Base-by-base conservation (phyloP, 2,329 filamentous ascomycete genomes). In the Tolypocladium album region DNA sequence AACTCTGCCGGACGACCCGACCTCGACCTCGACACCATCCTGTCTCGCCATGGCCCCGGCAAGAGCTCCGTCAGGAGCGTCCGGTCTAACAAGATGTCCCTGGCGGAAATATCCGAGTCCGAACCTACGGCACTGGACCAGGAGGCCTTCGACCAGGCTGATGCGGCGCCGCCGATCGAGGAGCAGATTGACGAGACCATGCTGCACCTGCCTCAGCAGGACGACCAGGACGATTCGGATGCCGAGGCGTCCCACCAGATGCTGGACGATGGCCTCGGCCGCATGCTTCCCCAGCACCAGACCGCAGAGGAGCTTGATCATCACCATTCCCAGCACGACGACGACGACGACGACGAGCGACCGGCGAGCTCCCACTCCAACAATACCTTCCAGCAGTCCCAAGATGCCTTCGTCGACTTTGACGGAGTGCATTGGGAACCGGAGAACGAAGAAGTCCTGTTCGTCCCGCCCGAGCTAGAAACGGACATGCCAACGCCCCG, bases 371-470 rank as follows among this genome's bases (percentile, higher is more conserved):
- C 82, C 12, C 81, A 76, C 13, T 87, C 84, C 4, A 76, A 74
- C 55, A 81, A 82, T 59, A 89, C 88, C 2, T 86, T 80, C 60
- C 85, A 88, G 39, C 85, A 89, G 69, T 83, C 83, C 22, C 77
- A 85, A 75, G 79, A 81, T 45, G 82, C 89, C 3, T 94, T 93
- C 76, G 82, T 85, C 50, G 89, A 92, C 70, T 94, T 94, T 68
- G 90, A 94, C 69, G 90, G 90, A 43, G 87, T 88, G 17, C 89
- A 93, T 69, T 90, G 86, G 70, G 81, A 83, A 36, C 82, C 86
- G 4, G 80, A 85, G 8, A 65, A 66, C 27, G 75, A 76, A 20
- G 64, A 65, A 24, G 67, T 69, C 24, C 61, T 62, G 7, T 65
- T 57, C 8, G 64, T 66, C 45, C 65, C 65, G 59, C 67, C 65